Base-by-base conservation (phyloP, 73 alveolate genomes). In the Symbiodinium natans region DNA sequence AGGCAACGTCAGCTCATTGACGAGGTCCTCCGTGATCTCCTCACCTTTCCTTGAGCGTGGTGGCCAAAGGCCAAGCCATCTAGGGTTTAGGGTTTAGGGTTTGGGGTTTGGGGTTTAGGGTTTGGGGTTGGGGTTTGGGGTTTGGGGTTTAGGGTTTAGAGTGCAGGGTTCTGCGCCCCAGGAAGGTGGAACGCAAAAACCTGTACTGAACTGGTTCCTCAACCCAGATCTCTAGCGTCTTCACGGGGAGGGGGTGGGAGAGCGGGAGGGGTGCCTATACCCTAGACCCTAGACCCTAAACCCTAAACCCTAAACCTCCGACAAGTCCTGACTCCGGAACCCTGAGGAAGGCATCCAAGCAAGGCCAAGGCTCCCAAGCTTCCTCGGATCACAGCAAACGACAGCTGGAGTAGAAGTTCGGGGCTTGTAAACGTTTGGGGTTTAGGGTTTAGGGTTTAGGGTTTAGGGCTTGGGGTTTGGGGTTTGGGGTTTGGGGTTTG, bases 1-100 rank as follows among this genome's bases (percentile, higher is more conserved):
- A 3, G 95, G 95, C 85, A 88, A 59, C 15, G 95, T 88, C 42
- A 88, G 95, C 74, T 88, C 74, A 41, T 88, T 88, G 86, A 88
- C 95, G 36, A 88, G 46, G 19, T 88, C 95, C 41, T 88, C 86
- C 34, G 43, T n/a, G 74, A 88, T 88, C 33, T 88, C 95, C 71
- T 88, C 95, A 39, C 39, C 54, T 46, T 59, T 88, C 95, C 95
- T 88, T 2, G 71, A 82, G 1, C 8, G 71, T 21, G 23, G 71
- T 52, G 31, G n/a, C n/a, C n/a, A n/a, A n/a, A n/a, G n/a, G n/a
- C n/a, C n/a, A n/a, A n/a, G n/a, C n/a, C 1, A 23, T 52, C 23
- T 29, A 52, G 71, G 71, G 7, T 52, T 52, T 52, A 52, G 71
- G 71, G 71, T 43, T 43, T 43, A 11, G 56, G 56, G 56, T 43